These are phyloP conservation scores for Talaromyces liani DNA, from an alignment of 495 filamentous ascomycete species.

Conservation along the genomic window DNA sequence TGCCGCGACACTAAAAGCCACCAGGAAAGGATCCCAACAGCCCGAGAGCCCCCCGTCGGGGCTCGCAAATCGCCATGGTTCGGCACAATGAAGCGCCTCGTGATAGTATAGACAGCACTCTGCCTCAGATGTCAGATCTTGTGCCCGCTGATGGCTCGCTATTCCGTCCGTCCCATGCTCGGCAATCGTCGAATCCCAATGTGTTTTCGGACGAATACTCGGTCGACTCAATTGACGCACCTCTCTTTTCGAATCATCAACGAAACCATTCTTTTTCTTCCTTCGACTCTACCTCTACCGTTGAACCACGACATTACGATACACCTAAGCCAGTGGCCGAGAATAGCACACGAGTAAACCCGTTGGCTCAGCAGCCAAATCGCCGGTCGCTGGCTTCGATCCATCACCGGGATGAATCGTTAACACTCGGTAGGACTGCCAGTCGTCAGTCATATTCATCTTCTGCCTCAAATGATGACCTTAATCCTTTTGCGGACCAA, in stretches of 20 bases:
- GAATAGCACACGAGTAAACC: constrained; percentile 2
- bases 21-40: constrained; percentile 6
- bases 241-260: constrained; percentile 10
- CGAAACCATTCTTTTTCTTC: constrained; percentile 32
- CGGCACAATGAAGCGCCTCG: constrained; percentile 25
- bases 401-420: not conserved
- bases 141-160: constrained; percentile 26
- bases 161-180: constrained; percentile 24
- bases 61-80: constrained; percentile 39
- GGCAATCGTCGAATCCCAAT: constrained; percentile 34
- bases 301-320: not conserved
- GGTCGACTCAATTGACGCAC: constrained; percentile 21
- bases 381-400: not conserved
- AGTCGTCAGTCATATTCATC: not conserved
- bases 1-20: not conserved
- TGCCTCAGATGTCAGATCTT: constrained; percentile 29
- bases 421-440: not conserved
- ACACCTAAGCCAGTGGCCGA: not conserved
- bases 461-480: constrained; percentile 12
- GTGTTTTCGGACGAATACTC: constrained; percentile 49
- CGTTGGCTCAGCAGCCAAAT: not conserved
- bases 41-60: constrained; percentile 30
- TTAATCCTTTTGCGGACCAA: constrained; percentile 38
- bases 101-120: constrained; percentile 35
- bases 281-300: constrained; percentile 16